Evolutionary conservation across 75 land plant genomes (phyloP), one percentile per base, ranked within the genome.

Genomic region (Picea glauca): DNA sequence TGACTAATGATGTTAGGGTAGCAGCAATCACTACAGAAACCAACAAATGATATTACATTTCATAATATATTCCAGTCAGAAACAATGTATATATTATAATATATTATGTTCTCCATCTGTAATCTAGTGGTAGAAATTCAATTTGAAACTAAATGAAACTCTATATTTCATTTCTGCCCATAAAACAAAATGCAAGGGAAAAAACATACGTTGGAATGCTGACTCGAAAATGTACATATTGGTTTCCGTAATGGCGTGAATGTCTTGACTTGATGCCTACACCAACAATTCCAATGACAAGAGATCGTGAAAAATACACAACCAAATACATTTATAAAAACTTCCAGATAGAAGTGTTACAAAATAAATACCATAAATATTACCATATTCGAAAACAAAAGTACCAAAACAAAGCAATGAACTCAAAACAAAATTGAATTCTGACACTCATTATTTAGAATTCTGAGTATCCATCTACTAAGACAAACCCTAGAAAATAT

Each of bases 211-310:
- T 75, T 50, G 94, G 94, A 60, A 92, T 88, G 82, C 60, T 84
- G 79, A 96, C 93, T 78, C 86, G 90, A 83, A 92, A 88, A 78
- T 92, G 97, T 73, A 96, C 95, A 84, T 82, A 92, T 75, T 96
- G 97, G 73, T 96, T 91, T 0, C 99, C 99, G 73, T 85, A 96
- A 70, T 76, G 81, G 40, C 15, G 57, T 20, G 91, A 89, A 64
- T 80, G 86, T 74, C 87, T 84, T 58, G 86, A 60, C 78, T 92
- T 94, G 50, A 96, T 88, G 60, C 99, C 98, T 95, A 88, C 62
- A 62, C 38, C 58, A 38, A 79, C 21, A 74, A 62, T n/a, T 74
- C 6, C 5, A 77, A 26, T 30, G 30, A 62, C 46, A 78, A n/a
- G 31, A 62, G 67, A 59, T 9, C 7, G 8, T 30, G 6, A 23